These are phyloP conservation scores for Penicillium atrosanguineum DNA, from an alignment of 495 filamentous ascomycete genomes.

Conservation along the genomic window DNA sequence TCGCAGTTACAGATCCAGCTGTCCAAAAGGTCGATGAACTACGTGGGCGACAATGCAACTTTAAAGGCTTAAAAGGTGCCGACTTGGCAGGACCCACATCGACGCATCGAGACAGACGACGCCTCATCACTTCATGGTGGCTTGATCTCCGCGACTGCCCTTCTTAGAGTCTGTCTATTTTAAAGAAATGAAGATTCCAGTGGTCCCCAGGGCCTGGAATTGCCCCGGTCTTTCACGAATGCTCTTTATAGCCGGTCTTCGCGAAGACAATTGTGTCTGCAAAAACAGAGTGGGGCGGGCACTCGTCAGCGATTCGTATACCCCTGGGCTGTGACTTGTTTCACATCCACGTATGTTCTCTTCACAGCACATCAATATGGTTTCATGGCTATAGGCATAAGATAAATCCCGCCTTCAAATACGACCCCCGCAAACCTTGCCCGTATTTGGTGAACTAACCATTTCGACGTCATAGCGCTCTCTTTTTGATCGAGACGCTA, in stretches of 20 bases:
- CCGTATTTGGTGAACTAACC: too few relatives aligned
- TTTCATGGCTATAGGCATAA: not conserved
- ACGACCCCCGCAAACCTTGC: not conserved
- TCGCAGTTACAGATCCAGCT: not conserved
- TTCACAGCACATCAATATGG: not conserved
- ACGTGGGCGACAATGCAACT: not conserved
- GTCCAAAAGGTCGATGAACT: not conserved
- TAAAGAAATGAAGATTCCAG: not conserved
- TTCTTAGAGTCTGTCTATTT: not conserved
- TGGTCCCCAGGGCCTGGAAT: not conserved
- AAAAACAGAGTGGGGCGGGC: conserved; percentile 7
- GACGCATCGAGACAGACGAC: not conserved
- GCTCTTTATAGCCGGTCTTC: not conserved
- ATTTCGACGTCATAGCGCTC: not conserved
- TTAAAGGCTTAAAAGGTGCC: not conserved
- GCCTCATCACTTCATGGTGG: not conserved
- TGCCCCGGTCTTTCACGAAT: not conserved
- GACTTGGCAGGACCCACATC: not conserved
- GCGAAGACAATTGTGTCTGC: not conserved
- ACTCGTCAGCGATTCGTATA: conserved; percentile 16
- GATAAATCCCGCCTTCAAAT: not conserved
- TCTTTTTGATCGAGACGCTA: not conserved
- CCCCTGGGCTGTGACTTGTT: conserved; percentile 7
- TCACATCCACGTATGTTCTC: conserved; percentile 1
- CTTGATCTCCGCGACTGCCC: too few relatives aligned